These are phyloP conservation scores for Laetiporus sulphureus DNA, from an alignment of 1,284 basidiomycete genomes.

Conservation along the genomic window DNA sequence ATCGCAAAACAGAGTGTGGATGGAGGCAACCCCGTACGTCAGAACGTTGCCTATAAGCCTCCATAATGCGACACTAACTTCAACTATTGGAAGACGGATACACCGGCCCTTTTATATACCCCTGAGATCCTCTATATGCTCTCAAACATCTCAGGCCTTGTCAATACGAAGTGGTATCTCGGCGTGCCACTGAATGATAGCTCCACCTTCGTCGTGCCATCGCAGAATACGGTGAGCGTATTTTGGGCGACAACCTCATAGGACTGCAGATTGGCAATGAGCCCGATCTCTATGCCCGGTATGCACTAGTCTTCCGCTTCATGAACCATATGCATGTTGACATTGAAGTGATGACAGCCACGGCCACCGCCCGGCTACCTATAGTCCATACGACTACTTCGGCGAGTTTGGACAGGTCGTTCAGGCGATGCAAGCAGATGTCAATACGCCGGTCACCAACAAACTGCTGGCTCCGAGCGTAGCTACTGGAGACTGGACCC, in stretches of 20 bases:
- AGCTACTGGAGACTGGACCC: conserved; percentile 39
- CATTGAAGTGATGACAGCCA: conserved; percentile 16
- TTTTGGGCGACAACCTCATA: conserved; percentile 35
- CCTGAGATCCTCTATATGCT: conserved; percentile 35
- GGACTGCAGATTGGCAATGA: conserved; percentile 50
- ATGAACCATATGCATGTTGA: neutral
- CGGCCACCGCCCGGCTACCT: conserved; percentile 25
- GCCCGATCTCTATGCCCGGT: conserved; percentile 43
- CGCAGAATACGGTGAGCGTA: conserved; percentile 36
- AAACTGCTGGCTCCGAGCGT: conserved; percentile 60
- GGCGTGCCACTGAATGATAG: conserved; percentile 48
- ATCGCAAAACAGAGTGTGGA: conserved; percentile 15
- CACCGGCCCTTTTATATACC: conserved; percentile 36
- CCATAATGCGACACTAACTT: no score
- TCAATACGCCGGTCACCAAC: conserved; percentile 34
- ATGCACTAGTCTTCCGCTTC: conserved; percentile 21
- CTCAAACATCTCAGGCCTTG: conserved; percentile 32
- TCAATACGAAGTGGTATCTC: conserved; percentile 36
- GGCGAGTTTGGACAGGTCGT: conserved; percentile 38
- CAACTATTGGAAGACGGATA: conserved; percentile 27
- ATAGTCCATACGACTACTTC: conserved; percentile 40
- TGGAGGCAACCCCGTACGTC: conserved; percentile 15
- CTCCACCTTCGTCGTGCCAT: conserved; percentile 38
- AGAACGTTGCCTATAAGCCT: neutral
- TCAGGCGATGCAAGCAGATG: conserved; percentile 34